Evolutionary conservation across 164 flowering plant genomes (phyloP).

Genomic region (Macadamia integrifolia): DNA sequence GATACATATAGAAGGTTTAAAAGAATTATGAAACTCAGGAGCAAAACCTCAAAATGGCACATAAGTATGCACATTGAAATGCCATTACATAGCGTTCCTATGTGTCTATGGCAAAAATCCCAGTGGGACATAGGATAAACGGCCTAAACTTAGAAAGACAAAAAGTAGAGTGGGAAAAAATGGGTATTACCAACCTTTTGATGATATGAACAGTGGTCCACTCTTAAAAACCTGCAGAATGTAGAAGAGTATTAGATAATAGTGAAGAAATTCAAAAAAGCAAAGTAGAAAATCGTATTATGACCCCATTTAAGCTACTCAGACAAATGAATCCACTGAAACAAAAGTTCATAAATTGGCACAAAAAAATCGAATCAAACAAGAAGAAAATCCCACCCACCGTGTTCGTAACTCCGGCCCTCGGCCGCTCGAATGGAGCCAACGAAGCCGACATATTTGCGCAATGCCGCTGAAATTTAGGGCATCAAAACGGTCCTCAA

Average conservation of each 20-base stretch:
- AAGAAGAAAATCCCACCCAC: constrained; percentile 46
- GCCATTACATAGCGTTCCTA: neutral
- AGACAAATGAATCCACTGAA: neutral
- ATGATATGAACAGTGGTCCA: constrained; percentile 93
- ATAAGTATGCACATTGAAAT: too few relatives aligned
- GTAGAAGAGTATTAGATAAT: constrained; percentile 11
- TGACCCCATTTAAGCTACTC: neutral
- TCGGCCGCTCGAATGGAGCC: constrained; percentile 75
- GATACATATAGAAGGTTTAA: too few relatives aligned
- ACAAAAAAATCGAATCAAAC: neutral
- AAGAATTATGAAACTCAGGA: too few relatives aligned
- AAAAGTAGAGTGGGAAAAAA: too few relatives aligned
- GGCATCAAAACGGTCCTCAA: constrained; percentile 9
- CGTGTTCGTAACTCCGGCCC: constrained; percentile 62
- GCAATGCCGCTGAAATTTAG: constrained; percentile 13
- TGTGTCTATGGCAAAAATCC: neutral
- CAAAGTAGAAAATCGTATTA: neutral
- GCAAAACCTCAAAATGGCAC: too few relatives aligned
- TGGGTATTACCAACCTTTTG: constrained; percentile 58
- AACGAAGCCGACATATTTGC: constrained; percentile 65
- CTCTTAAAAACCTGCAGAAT: constrained; percentile 90
- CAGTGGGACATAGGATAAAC: neutral
- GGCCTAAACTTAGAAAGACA: neutral
- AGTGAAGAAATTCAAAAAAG: neutral
- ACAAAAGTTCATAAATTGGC: neutral